These are phyloP conservation scores for Triglochin maritima DNA, from an alignment of 106 monocot species.

Conservation along the genomic window DNA sequence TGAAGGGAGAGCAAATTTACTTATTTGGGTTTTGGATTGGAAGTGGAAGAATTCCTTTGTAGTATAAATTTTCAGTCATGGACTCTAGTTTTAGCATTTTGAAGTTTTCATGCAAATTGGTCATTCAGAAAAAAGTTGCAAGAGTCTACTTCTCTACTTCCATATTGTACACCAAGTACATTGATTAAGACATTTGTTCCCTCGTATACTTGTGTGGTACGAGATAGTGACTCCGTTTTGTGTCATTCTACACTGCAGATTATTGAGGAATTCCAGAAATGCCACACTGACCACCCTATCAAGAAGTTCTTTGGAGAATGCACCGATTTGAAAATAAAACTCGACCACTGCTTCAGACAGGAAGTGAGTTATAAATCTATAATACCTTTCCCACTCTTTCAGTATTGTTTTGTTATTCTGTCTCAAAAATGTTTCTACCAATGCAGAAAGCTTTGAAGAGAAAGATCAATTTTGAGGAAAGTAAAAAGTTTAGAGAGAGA, in stretches of 20 bases:
- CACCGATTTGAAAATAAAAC: slow-evolving; percentile 77
- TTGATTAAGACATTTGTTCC: too few species aligned
- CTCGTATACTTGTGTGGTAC: too few species aligned
- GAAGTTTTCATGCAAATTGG: too few species aligned
- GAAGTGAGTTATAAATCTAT: slow-evolving; percentile 32
- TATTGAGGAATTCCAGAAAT: slow-evolving; percentile 86
- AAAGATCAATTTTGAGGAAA: slow-evolving; percentile 87
- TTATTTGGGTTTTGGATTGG: too few species aligned
- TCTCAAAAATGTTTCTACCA: background rate
- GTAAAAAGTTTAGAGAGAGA: slow-evolving; percentile 81
- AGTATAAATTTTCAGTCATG: too few species aligned
- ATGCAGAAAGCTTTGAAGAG: slow-evolving; percentile 86
- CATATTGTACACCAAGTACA: too few species aligned
- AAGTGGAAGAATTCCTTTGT: too few species aligned
- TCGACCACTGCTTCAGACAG: slow-evolving; percentile 72
- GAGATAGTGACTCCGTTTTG: background rate
- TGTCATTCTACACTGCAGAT: slow-evolving; percentile 28
- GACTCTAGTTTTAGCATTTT: too few species aligned
- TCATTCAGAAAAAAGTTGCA: too few species aligned
- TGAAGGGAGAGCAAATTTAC: too few species aligned
- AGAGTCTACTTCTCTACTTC: too few species aligned
- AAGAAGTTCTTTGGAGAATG: slow-evolving; percentile 88
- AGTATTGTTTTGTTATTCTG: background rate
- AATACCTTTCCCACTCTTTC: background rate
- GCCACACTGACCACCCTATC: slow-evolving; percentile 74